A percentile compares a stretch with the other conserved stretches of the same genome.
phyloP scores from a whole-genome alignment of 352 stramenopile genomes.

The Phytopythium kandeliae region DNA sequence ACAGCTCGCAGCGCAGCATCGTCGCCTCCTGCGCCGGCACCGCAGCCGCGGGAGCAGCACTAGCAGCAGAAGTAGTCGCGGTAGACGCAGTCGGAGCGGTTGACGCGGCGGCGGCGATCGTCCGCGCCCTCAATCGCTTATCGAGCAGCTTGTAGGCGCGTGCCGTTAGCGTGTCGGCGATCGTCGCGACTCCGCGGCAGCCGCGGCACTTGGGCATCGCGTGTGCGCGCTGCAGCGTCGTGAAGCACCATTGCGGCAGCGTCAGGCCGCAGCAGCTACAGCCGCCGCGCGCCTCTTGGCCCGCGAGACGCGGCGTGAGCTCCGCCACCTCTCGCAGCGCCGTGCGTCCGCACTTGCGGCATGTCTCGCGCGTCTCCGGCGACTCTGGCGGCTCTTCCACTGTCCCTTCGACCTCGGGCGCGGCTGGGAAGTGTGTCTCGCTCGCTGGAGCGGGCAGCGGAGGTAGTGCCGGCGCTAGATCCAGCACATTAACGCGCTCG shows the following conservation, averaged over 20 bases:
- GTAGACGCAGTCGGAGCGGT: not conserved
- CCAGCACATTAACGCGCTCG: constrained; percentile 1
- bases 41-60: not conserved
- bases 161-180: not conserved
- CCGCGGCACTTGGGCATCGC: constrained; percentile 1
- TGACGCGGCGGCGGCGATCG: too few species aligned
- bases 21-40: not conserved
- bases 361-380: not conserved
- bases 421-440: too few species aligned
- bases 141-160: constrained; percentile 3
- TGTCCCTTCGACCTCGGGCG: not conserved
- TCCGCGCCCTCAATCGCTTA: too few species aligned
- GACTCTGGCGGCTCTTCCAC: not conserved
- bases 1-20: constrained; percentile 1
- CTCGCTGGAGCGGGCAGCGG: too few species aligned
- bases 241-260: constrained; percentile 5
- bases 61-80: not conserved
- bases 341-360: not conserved
- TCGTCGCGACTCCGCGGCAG: not conserved
- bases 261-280: not conserved
- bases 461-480: not conserved
- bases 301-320: not conserved
- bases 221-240: not conserved
- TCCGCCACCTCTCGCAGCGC: not conserved
- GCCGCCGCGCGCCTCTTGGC: not conserved